Evolutionary conservation across 768 basidiomycete genomes (phyloP).

Genomic region (Mycena kentingensis): DNA sequence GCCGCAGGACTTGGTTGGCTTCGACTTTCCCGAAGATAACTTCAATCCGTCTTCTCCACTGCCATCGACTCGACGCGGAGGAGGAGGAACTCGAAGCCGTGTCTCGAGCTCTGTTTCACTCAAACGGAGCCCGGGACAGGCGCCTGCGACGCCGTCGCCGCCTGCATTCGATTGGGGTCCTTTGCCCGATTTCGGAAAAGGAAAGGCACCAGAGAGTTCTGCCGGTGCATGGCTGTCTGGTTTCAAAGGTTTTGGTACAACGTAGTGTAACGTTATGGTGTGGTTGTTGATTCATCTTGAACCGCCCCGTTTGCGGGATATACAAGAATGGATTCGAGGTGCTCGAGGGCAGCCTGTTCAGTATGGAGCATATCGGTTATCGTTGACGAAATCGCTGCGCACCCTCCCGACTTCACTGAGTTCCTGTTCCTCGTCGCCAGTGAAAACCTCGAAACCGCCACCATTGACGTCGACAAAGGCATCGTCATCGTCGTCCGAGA

Average conservation of each 20-base stretch:
- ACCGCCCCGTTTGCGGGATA: too few relatives aligned
- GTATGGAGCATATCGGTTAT: constrained; percentile 82
- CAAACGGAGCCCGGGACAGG: constrained; percentile 35
- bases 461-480: constrained; percentile 55
- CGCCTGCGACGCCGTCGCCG: constrained; percentile 31
- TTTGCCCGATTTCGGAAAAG: constrained; percentile 46
- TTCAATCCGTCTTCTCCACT: constrained; percentile 40
- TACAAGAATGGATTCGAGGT: constrained; percentile 81
- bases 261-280: too few relatives aligned
- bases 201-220: constrained; percentile 22
- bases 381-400: constrained; percentile 84
- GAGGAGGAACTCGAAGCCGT: constrained; percentile 40
- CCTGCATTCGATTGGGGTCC: constrained; percentile 64
- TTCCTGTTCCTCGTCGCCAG: constrained; percentile 66
- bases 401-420: constrained; percentile 89
- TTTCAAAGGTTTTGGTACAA: constrained; percentile 10
- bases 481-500: constrained; percentile 55
- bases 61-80: constrained; percentile 37
- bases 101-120: constrained; percentile 36
- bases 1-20: constrained; percentile 20
- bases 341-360: constrained; percentile 86
- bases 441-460: constrained; percentile 53
- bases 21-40: constrained; percentile 43
- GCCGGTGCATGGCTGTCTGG: constrained; percentile 22
- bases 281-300: too few relatives aligned